Evolutionary conservation across 139 green algal genomes (phyloP).

Genomic region (Picochlorum costavermella): DNA sequence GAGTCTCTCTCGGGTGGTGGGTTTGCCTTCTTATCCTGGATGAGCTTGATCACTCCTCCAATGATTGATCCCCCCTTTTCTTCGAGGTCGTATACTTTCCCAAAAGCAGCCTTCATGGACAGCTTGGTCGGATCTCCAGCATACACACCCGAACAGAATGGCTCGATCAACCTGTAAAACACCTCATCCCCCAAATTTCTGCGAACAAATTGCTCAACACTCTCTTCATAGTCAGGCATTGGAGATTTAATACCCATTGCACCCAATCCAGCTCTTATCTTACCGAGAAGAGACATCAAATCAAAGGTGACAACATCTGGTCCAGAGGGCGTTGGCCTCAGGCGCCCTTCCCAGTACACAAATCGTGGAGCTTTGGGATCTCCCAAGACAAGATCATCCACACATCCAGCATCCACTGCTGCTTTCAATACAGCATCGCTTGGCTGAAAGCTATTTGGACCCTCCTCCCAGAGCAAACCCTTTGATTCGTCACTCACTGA

Average conservation of each 20-base stretch:
- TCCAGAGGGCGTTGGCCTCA: slow-evolving; percentile 76
- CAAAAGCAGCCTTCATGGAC: slow-evolving; percentile 94
- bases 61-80: slow-evolving; percentile 83
- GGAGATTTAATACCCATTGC: slow-evolving; percentile 69
- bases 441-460: slow-evolving; percentile 97
- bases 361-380: slow-evolving; percentile 89
- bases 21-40: slow-evolving; percentile 63
- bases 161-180: slow-evolving; percentile 94
- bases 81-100: slow-evolving; percentile 85
- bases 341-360: slow-evolving; percentile 87
- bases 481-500: slow-evolving; percentile 49
- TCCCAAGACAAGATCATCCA: slow-evolving; percentile 82
- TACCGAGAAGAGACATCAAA: slow-evolving; percentile 81
- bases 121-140: slow-evolving; percentile 93
- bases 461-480: slow-evolving; percentile 96
- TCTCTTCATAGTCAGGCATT: slow-evolving; percentile 80
- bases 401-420: slow-evolving; percentile 74
- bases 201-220: slow-evolving; percentile 91
- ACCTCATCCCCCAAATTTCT: slow-evolving; percentile 94
- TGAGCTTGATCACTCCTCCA: slow-evolving; percentile 77
- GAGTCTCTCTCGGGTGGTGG: slow-evolving; percentile 72
- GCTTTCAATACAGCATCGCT: slow-evolving; percentile 88
- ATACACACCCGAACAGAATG: slow-evolving; percentile 98
- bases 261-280: slow-evolving; percentile 90
- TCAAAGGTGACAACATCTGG: slow-evolving; percentile 84